Base-by-base conservation (phyloP, 352 stramenopile species). In the Phytophthora fragariae region DNA sequence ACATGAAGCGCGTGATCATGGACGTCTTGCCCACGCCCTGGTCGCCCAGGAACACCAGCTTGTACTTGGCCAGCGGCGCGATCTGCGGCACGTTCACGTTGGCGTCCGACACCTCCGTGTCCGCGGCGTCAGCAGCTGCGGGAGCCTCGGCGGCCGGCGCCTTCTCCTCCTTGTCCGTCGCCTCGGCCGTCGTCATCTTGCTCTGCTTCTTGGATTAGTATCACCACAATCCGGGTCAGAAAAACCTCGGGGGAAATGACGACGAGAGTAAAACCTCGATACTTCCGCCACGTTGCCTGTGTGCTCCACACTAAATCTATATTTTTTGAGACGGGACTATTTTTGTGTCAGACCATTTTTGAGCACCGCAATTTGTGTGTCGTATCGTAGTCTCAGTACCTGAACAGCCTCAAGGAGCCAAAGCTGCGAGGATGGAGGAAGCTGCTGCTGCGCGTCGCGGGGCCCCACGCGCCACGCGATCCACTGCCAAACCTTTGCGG, bases 1-100 rank as follows among this genome's bases (percentile, higher is more conserved):
- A 98, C 92, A 99, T 99, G 82, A 99, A 99, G 62, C 98, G 88
- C 62, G 98, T 99, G 82, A 99, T 99, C 79, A 99, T 99, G 27
- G 96, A 99, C 39, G 98, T 99, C 87, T 99, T 99, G 46, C 98
- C 98, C 35, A 99, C 98, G 62, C 95, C 97, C 86, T 99, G 97
- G 77, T 99, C 96, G 37, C 96, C 96, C 31, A 99, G 72, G 60
- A 98, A 98, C 35, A 98, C 95, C 41, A 98, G 77, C 72, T 98
- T 98, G 86, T 98, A 98, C 84, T 98, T 98, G 72, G 93, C 92
- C 44, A 98, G 79, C 35, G 93, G 92, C 66, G 92, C 90, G 71
- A 98, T 97, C 81, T 93, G 85, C 55, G 88, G 88, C 64, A 94
- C 83, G 58, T 77, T 87, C 56, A 90, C 82, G 62, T 73, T 79